Evolutionary conservation across 73 alveolate species (phyloP).

Genomic region (Paramecium primaurelia): DNA sequence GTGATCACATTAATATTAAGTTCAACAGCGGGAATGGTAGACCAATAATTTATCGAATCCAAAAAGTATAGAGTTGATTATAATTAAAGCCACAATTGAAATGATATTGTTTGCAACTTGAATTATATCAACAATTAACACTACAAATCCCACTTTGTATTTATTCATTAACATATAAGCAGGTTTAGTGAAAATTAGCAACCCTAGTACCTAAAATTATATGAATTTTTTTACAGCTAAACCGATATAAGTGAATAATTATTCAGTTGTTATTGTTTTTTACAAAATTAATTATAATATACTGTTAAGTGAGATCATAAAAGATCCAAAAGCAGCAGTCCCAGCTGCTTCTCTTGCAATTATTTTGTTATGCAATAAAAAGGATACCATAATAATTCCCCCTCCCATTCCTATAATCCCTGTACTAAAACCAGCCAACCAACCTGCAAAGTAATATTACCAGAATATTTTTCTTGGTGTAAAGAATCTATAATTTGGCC

Average conservation of each 20-base stretch:
- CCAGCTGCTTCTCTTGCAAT: constrained; percentile 45
- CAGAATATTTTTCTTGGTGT: background rate
- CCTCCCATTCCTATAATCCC: constrained; percentile 25
- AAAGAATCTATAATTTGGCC: background rate
- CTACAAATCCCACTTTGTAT: background rate
- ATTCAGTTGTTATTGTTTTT: background rate
- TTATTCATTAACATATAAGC: constrained; percentile 14
- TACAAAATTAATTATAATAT: background rate
- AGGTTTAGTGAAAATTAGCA: background rate
- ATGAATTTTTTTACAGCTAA: background rate
- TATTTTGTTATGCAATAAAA: background rate
- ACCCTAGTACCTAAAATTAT: background rate
- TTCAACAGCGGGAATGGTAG: background rate
- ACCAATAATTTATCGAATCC: constrained; percentile 3
- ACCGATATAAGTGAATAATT: background rate
- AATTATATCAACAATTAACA: background rate
- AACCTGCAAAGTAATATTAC: background rate
- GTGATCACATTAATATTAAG: background rate
- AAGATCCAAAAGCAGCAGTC: background rate
- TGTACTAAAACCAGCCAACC: constrained; percentile 19
- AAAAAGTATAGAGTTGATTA: background rate
- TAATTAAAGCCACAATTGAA: background rate
- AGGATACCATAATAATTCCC: background rate
- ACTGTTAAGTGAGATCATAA: constrained; percentile 30
- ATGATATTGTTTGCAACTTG: background rate